Conservation (phyloP, 306 rosid species). For the Gleditsia sinensis region DNA sequence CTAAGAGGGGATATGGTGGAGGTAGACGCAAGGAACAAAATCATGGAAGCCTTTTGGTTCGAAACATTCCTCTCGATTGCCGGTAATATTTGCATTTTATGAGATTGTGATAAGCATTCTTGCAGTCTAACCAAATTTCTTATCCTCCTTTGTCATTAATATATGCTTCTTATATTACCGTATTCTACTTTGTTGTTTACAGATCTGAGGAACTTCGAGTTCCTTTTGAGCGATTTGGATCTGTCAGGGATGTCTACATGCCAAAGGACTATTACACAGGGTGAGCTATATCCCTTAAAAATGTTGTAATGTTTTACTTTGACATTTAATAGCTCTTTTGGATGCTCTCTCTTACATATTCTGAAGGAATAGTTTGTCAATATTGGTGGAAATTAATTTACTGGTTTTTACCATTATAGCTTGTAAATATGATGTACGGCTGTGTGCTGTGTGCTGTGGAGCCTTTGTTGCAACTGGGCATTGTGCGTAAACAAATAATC, state of each 20-base stretch:
- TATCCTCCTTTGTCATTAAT: background rate
- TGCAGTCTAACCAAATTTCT: background rate
- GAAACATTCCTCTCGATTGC: conserved; percentile 96
- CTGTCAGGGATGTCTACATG: conserved; percentile 94
- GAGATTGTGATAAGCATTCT: background rate
- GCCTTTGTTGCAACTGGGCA: too few species aligned
- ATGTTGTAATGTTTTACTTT: too few species aligned
- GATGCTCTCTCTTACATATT: too few species aligned
- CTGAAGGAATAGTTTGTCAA: too few species aligned
- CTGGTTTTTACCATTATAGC: too few species aligned
- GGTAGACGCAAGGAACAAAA: conserved; percentile 77
- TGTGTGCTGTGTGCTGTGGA: too few species aligned
- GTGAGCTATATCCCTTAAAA: too few species aligned
- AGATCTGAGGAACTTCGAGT: conserved; percentile 86
- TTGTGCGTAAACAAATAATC: too few species aligned
- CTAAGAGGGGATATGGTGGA: conserved; percentile 55
- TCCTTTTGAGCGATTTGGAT: conserved; percentile 90
- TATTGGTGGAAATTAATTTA: background rate
- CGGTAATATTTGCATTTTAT: conserved; percentile 41
- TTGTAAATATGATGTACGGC: background rate
- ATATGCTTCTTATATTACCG: background rate
- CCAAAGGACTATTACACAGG: conserved; percentile 96
- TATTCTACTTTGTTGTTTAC: conserved; percentile 15
- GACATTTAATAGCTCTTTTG: too few species aligned
- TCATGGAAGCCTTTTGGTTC: conserved; percentile 90